phyloP scores from a whole-genome alignment of 2,329 filamentous ascomycete genomes.

The Drechslera avenae region DNA sequence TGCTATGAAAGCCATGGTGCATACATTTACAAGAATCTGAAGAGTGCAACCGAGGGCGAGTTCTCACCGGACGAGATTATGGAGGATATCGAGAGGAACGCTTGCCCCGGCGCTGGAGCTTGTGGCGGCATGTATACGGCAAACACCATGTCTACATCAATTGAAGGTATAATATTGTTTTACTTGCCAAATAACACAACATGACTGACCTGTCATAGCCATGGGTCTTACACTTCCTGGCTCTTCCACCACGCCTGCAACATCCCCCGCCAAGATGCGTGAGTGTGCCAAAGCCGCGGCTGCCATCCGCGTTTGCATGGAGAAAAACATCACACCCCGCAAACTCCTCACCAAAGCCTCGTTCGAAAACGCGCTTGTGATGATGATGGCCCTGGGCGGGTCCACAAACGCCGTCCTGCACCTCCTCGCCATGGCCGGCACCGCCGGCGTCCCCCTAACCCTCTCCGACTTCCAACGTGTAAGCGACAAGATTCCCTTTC shows the following conservation, averaged over 20 bases:
- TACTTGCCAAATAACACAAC: background rate
- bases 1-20: constrained; percentile 89
- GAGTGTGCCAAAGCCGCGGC: constrained; percentile 83
- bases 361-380: constrained; percentile 86
- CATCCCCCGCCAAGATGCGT: constrained; percentile 80
- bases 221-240: constrained; percentile 84
- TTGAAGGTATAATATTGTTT: constrained; percentile 59
- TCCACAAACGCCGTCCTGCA: constrained; percentile 89
- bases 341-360: constrained; percentile 79
- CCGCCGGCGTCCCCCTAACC: constrained; percentile 75
- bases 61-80: constrained; percentile 78
- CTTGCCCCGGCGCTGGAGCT: constrained; percentile 78
- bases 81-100: constrained; percentile 78
- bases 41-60: constrained; percentile 70
- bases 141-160: constrained; percentile 90
- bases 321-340: constrained; percentile 78
- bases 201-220: constrained; percentile 50
- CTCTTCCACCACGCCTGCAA: constrained; percentile 81
- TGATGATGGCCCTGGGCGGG: constrained; percentile 91
- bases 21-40: constrained; percentile 75
- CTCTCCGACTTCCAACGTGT: constrained; percentile 84
- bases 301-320: constrained; percentile 79
- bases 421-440: constrained; percentile 87
- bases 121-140: constrained; percentile 95
- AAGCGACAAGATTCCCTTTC: constrained; percentile 80